Conservation (phyloP, 2,329 filamentous ascomycete species). For the Alternaria triticina region DNA sequence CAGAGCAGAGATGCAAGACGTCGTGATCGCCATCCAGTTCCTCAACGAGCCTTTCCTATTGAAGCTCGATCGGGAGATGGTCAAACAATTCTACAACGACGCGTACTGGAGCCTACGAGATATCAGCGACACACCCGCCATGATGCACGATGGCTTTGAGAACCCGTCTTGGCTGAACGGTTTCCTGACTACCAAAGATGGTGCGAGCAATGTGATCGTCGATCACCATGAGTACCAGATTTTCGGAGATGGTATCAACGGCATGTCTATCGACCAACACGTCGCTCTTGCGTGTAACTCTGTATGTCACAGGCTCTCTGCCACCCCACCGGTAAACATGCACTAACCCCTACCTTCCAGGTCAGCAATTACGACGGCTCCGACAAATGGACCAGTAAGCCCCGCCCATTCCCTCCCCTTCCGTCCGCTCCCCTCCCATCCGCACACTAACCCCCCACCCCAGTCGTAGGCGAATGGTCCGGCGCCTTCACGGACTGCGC, state of each 20-base stretch:
- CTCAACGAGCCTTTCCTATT: slow-evolving; percentile 63
- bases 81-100: slow-evolving; percentile 63
- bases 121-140: slow-evolving; percentile 56
- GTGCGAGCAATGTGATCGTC: slow-evolving; percentile 61
- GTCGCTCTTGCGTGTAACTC: slow-evolving; percentile 62
- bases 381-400: slow-evolving; percentile 64
- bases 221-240: slow-evolving; percentile 74
- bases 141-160: slow-evolving; percentile 65
- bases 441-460: neutral
- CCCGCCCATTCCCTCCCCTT: neutral
- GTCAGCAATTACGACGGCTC: slow-evolving; percentile 53
- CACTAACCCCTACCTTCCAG: slow-evolving; percentile 7
- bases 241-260: slow-evolving; percentile 60
- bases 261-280: slow-evolving; percentile 60
- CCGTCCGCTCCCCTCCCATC: neutral
- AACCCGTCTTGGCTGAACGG: slow-evolving; percentile 64
- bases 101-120: slow-evolving; percentile 58
- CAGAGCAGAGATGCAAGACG: slow-evolving; percentile 59
- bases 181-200: slow-evolving; percentile 59
- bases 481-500: slow-evolving; percentile 69
- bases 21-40: slow-evolving; percentile 64
- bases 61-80: slow-evolving; percentile 52
- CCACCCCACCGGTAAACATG: rapidly evolving
- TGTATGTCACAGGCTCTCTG: slow-evolving; percentile 29
- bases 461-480: slow-evolving; percentile 71